phyloP scores from a whole-genome alignment of 208 protist genomes.

The Crithidia sp. region DNA sequence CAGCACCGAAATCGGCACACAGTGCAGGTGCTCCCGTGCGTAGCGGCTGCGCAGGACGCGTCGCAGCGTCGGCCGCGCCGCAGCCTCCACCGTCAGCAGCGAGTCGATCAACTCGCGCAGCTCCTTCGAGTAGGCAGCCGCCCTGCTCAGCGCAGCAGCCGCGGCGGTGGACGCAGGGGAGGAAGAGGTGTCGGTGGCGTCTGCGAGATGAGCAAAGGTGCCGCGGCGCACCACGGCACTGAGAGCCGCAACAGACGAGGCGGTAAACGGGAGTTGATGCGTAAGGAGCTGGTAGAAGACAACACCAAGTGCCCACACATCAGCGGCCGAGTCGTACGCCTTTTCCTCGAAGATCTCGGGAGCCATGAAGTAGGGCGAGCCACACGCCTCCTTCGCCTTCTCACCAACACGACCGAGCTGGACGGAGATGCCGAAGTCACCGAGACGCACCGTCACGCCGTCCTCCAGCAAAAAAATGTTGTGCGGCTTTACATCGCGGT shows the following conservation, averaged over 20 bases:
- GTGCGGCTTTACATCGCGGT: constrained; percentile 90
- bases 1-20: constrained; percentile 45
- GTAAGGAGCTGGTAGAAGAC: constrained; percentile 93
- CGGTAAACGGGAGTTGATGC: constrained; percentile 61
- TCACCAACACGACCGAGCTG: constrained; percentile 50
- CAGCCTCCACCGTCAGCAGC: constrained; percentile 57
- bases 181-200: neutral
- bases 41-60: constrained; percentile 62
- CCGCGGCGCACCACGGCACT: constrained; percentile 18
- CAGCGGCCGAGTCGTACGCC: constrained; percentile 92
- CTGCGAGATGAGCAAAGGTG: constrained; percentile 23
- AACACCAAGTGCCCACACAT: constrained; percentile 96
- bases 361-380: constrained; percentile 92
- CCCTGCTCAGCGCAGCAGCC: neutral
- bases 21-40: constrained; percentile 48
- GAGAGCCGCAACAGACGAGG: constrained; percentile 13
- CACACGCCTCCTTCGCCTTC: constrained; percentile 71
- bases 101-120: constrained; percentile 68
- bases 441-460: constrained; percentile 65
- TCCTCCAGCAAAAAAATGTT: constrained; percentile 84
- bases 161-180: neutral
- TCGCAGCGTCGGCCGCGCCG: constrained; percentile 62
- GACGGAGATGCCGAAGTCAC: constrained; percentile 86
- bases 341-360: constrained; percentile 92
- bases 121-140: constrained; percentile 45